Percentiles rank a stretch among this genome's conserved stretches.
phyloP scores from a whole-genome alignment of 2,329 filamentous ascomycete species.

The Chaetomium sp. region DNA sequence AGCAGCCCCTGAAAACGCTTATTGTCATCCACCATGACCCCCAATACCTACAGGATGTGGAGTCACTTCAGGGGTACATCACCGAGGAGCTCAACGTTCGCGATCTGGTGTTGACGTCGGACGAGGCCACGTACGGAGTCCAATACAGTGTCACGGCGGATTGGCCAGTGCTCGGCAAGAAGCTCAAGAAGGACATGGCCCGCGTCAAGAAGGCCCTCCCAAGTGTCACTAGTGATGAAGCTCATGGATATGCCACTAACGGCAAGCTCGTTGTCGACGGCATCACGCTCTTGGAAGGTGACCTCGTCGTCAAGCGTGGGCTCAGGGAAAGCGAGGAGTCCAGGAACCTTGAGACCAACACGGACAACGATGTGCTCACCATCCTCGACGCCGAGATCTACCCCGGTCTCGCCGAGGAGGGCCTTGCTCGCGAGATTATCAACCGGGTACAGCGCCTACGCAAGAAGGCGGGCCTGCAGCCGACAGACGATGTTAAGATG shows the following conservation, averaged over 20 bases:
- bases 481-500: slow-evolving; percentile 95
- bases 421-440: slow-evolving; percentile 87
- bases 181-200: slow-evolving; percentile 91
- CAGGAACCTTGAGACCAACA: slow-evolving; percentile 80
- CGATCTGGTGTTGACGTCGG: slow-evolving; percentile 78
- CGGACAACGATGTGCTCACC: slow-evolving; percentile 85
- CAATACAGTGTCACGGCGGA: slow-evolving; percentile 88
- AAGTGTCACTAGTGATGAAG: slow-evolving; percentile 73
- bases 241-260: slow-evolving; percentile 73
- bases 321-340: slow-evolving; percentile 72
- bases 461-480: slow-evolving; percentile 88
- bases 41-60: slow-evolving; percentile 83
- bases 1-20: slow-evolving; percentile 86
- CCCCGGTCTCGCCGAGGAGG: slow-evolving; percentile 84
- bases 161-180: slow-evolving; percentile 94
- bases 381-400: slow-evolving; percentile 78
- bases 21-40: slow-evolving; percentile 84
- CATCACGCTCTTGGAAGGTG: slow-evolving; percentile 78
- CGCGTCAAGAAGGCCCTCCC: slow-evolving; percentile 91
- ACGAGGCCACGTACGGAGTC: slow-evolving; percentile 90
- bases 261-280: slow-evolving; percentile 82
- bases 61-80: slow-evolving; percentile 84
- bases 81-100: slow-evolving; percentile 88
- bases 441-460: slow-evolving; percentile 88
- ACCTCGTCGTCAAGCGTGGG: slow-evolving; percentile 79